These are phyloP conservation scores for slime mould (Dictyostelium discoideum) DNA, from an alignment of 78 protist genomes.

Conservation along the genomic window dicty_2.7 NC_007091.3:164501-165000, in stretches of 20 bases:
- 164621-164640: no score
- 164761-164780: conserved; percentile 21
- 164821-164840: neutral
- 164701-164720: neutral
- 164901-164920: no score
- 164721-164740: conserved; percentile 23
- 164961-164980: no score
- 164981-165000: no score
- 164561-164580: conserved; percentile 58
- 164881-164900: no score
- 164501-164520: conserved; percentile 6
- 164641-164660: no score
- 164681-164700: neutral
- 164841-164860: neutral
- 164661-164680: no score
- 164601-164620: neutral
- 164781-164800: conserved; percentile 27
- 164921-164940: no score
- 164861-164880: no score
- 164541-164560: conserved; percentile 62
- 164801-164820: conserved; percentile 55
- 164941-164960: no score
- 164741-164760: neutral
- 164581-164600: neutral
- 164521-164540: conserved; percentile 36